Evolutionary conservation across 129 eudicot species (phyloP).

Genomic region (Escallonia rubra): DNA sequence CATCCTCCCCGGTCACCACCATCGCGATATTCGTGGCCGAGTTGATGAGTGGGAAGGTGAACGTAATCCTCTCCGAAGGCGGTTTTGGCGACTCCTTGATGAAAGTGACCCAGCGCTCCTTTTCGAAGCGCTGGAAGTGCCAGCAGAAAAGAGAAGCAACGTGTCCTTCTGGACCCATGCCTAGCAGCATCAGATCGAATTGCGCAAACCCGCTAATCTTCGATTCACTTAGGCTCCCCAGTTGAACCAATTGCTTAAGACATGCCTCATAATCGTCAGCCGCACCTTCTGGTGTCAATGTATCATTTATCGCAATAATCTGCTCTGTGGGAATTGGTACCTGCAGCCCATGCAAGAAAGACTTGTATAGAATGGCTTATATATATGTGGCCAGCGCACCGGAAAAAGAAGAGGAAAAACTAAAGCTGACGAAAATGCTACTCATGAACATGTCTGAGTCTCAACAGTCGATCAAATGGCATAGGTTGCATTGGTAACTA

Average conservation of each 20-base stretch:
- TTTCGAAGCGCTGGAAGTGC: slow-evolving; percentile 60
- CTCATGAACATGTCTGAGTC: no score
- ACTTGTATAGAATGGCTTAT: no score
- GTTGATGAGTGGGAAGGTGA: slow-evolving; percentile 85
- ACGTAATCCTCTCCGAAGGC: slow-evolving; percentile 79
- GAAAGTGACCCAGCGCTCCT: slow-evolving; percentile 70
- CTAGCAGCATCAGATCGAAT: slow-evolving; percentile 69
- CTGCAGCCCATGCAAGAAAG: slow-evolving; percentile 14
- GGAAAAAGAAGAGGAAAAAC: no score
- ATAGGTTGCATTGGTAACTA: no score
- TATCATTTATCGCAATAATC: slow-evolving; percentile 59
- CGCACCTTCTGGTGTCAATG: slow-evolving; percentile 58
- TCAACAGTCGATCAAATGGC: no score
- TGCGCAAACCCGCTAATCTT: slow-evolving; percentile 52
- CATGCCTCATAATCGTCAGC: slow-evolving; percentile 75
- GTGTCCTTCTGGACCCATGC: slow-evolving; percentile 98
- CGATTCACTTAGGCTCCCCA: slow-evolving; percentile 30
- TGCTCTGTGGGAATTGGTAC: slow-evolving; percentile 61
- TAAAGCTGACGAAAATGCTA: no score
- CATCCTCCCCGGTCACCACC: slow-evolving; percentile 70
- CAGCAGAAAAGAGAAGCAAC: slow-evolving; percentile 88
- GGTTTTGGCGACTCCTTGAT: slow-evolving; percentile 89
- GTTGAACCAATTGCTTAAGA: slow-evolving; percentile 42
- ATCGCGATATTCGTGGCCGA: slow-evolving; percentile 62
- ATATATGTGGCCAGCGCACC: no score